A percentile compares a stretch with the other conserved stretches of the same genome.
Evolutionary conservation across 2,329 filamentous ascomycete species (phyloP).

Genomic region (Truncatella angustata): DNA sequence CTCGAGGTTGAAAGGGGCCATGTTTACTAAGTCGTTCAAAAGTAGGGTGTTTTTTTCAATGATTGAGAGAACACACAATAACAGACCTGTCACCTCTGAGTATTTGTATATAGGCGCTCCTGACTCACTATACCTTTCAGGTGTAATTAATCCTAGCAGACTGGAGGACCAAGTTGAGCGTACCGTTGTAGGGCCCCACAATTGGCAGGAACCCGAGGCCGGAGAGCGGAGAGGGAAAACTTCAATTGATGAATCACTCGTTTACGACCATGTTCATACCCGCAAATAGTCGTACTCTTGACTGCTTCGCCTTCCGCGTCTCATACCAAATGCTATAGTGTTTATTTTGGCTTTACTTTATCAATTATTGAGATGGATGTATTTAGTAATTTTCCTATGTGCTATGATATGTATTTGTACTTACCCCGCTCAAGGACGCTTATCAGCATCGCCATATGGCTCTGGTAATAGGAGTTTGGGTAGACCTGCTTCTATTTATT

Average conservation of each 20-base stretch:
- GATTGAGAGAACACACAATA: not conserved
- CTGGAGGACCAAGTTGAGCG: not conserved
- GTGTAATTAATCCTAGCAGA: not conserved
- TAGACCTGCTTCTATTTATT: no score
- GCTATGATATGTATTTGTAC: no score
- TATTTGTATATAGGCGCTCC: not conserved
- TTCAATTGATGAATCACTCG: conserved; percentile 22
- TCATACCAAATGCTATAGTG: no score
- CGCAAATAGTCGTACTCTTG: not conserved
- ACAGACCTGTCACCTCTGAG: not conserved
- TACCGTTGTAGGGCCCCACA: conserved; percentile 18
- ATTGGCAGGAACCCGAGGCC: conserved; percentile 9
- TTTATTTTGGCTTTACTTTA: no score
- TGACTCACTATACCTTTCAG: not conserved
- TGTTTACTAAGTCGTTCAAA: conserved; percentile 25
- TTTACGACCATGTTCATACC: not conserved
- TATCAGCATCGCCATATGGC: no score
- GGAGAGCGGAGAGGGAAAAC: conserved; percentile 19
- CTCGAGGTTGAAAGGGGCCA: conserved; percentile 69
- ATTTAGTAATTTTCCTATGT: no score
- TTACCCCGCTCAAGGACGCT: no score
- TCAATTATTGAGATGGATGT: no score
- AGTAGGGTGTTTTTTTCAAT: not conserved
- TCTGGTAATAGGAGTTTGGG: no score
- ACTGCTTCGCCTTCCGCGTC: no score